Base-by-base conservation (phyloP, 2,329 filamentous ascomycete genomes). In the Trichoderma cornu-damae region DNA sequence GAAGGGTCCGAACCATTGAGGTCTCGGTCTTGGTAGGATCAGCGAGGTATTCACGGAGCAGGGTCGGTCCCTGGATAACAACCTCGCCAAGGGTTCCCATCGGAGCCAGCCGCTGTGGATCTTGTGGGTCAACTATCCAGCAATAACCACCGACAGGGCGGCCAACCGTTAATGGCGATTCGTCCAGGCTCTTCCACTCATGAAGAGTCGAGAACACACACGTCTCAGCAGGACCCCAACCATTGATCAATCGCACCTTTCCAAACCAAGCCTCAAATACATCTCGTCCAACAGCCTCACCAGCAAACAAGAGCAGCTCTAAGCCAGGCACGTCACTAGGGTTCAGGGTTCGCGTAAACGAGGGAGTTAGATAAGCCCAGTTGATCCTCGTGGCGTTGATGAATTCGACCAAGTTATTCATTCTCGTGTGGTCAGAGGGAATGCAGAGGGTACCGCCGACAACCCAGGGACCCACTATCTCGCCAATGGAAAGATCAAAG, bases 1-100 rank as follows among this genome's bases (percentile, higher is more conserved):
- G 40, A 34, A 57, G 52, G 9, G 9, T 37, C 11, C 28, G 37
- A 28, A 51, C 35, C 18, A 51, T 24, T 1, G 57, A 44, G 2
- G 50, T 46, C 28, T 59, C 57, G 1, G 62, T 63, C 38, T 56
- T 60, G 14, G 42, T 40, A 2, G 47, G 22, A 22, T 63, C 60
- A 3, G 58, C 53, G 4, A 63, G 53, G 54, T 82, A 83, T 37
- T 78, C 77, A 24, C 74, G 68, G 22, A 75, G 76, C 6, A 82
- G 47, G 3, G 61, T 59, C 2, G 78, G 78, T 1, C 63, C 61
- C n/a, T 64, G 56, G 28, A 62, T 61, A 4, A 62, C 57, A 18
- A 62, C 44, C 35, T 62, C 61, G 12, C 61, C 59, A 16, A 60
- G n/a, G 11, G 38, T 40, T 18, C 61, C 57, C 12, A 53, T 5